These are phyloP conservation scores for Trypethelium eluteriae DNA, from an alignment of 495 filamentous ascomycete species.

Conservation along the genomic window DNA sequence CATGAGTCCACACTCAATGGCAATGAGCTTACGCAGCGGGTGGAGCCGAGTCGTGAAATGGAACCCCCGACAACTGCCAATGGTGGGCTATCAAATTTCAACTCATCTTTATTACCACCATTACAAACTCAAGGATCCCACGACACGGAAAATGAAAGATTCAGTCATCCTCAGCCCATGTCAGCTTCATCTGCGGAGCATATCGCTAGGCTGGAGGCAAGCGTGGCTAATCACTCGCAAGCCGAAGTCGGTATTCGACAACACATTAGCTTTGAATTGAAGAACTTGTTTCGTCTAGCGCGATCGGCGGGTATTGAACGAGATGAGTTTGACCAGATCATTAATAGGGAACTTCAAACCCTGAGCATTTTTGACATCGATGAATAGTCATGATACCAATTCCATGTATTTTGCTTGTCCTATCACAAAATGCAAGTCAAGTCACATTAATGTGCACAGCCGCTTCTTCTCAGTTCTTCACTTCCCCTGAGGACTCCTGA, in stretches of 20 bases:
- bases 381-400: slow-evolving; percentile 21
- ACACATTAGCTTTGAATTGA: slow-evolving; percentile 79
- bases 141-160: slow-evolving; percentile 13
- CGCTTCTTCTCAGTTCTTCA: no score
- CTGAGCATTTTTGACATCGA: slow-evolving; percentile 69
- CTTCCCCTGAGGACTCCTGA: no score
- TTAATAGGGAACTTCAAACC: slow-evolving; percentile 72
- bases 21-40: slow-evolving; percentile 38
- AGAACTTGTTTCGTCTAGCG: slow-evolving; percentile 78
- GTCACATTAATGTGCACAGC: no score
- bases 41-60: slow-evolving; percentile 33
- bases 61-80: not conserved
- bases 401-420: not conserved
- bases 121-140: slow-evolving; percentile 38
- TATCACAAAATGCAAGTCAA: not conserved
- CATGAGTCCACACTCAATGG: slow-evolving; percentile 49
- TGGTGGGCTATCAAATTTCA: not conserved
- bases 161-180: slow-evolving; percentile 17
- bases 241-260: slow-evolving; percentile 78
- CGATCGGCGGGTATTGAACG: slow-evolving; percentile 71
- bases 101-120: not conserved
- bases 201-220: slow-evolving; percentile 60
- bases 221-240: slow-evolving; percentile 54
- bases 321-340: slow-evolving; percentile 72
- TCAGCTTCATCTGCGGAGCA: slow-evolving; percentile 38